Conservation (phyloP, 345 rosid species). For the Dipteronia sinensis region DNA sequence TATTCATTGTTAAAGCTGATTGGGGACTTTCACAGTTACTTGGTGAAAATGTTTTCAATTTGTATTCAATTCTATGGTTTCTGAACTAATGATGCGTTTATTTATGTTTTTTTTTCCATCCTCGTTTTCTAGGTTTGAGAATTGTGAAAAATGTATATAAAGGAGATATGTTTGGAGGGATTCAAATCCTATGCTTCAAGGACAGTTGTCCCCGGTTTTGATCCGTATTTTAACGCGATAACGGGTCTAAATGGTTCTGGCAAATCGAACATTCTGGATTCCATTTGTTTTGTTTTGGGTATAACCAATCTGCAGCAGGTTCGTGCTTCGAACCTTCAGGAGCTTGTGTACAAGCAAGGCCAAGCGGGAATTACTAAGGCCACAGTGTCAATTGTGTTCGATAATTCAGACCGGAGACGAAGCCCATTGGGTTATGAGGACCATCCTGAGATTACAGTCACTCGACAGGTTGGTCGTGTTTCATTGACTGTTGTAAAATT, state of each 20-base stretch:
- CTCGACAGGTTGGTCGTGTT: constrained; percentile 66
- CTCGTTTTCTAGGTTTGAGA: constrained; percentile 15
- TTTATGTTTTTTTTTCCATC: background rate
- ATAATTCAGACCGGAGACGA: constrained; percentile 72
- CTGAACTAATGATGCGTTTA: background rate
- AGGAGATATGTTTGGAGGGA: constrained; percentile 91
- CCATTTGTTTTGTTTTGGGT: constrained; percentile 97
- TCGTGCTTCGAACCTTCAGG: constrained; percentile 95
- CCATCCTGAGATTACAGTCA: constrained; percentile 81
- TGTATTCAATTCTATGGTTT: background rate
- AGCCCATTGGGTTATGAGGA: constrained; percentile 96
- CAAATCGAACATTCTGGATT: constrained; percentile 97
- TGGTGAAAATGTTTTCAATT: too few species aligned
- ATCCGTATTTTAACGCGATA: constrained; percentile 91
- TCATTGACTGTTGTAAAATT: background rate
- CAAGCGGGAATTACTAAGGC: constrained; percentile 99
- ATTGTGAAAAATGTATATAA: constrained; percentile 62
- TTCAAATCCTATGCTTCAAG: constrained; percentile 97
- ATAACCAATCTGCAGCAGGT: constrained; percentile 98
- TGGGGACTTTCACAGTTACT: background rate
- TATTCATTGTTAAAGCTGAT: too few species aligned
- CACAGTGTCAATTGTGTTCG: constrained; percentile 85
- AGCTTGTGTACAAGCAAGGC: constrained; percentile 99
- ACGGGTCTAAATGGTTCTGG: constrained; percentile 98
- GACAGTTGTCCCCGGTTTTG: constrained; percentile 91